A percentile compares a stretch with the other conserved stretches of the same genome.
These are phyloP conservation scores for Ophiorrhiza pumila DNA, from an alignment of 257 asterid genomes.

Conservation along the genomic window DNA sequence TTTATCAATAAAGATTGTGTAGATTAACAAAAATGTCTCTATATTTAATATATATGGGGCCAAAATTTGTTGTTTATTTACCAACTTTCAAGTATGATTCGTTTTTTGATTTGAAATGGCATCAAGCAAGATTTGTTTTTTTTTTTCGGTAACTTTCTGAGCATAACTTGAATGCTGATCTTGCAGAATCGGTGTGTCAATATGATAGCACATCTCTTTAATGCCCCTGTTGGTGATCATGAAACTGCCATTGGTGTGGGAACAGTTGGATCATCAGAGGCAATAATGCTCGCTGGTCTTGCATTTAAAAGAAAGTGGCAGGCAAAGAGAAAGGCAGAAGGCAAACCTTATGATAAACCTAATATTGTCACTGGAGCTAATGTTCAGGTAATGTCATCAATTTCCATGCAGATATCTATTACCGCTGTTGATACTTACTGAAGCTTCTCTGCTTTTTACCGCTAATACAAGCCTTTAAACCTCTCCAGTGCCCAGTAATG, in stretches of 20 bases:
- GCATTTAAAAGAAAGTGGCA: constrained; percentile 85
- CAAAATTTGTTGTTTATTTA: neutral
- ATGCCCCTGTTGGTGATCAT: constrained; percentile 60
- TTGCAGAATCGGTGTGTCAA: constrained; percentile 73
- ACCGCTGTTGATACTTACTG: neutral
- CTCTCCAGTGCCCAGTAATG: neutral
- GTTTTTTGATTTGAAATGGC: neutral
- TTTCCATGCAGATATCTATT: neutral
- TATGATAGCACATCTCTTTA: constrained; percentile 74
- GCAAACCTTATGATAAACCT: constrained; percentile 55
- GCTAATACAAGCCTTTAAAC: neutral
- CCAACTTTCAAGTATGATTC: neutral
- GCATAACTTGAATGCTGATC: neutral
- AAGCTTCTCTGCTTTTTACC: neutral
- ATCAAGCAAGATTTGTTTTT: neutral
- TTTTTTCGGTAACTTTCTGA: neutral
- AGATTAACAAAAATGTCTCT: neutral
- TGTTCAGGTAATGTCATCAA: constrained; percentile 45
- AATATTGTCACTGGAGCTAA: constrained; percentile 75
- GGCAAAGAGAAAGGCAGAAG: constrained; percentile 55
- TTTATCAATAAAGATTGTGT: neutral
- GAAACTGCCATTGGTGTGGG: constrained; percentile 72
- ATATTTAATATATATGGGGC: neutral
- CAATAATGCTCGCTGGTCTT: constrained; percentile 85
- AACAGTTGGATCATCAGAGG: constrained; percentile 85